Conservation (phyloP, 1,284 basidiomycete genomes). For the Meira miltonrushii region DNA sequence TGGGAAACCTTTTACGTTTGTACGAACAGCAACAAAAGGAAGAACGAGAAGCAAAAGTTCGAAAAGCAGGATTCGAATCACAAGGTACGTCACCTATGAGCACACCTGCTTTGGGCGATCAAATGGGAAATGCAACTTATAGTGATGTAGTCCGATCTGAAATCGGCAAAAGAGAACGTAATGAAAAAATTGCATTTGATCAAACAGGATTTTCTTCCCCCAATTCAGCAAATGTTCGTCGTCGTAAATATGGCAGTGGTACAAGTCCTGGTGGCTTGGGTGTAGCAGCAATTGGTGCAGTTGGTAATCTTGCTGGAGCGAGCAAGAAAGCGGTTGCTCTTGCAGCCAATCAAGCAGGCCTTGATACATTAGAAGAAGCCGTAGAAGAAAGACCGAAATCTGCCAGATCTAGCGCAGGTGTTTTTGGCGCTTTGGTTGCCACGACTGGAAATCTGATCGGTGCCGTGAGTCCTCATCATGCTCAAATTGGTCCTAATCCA, state of each 20-base stretch:
- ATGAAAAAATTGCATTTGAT: not conserved
- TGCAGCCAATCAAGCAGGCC: conserved; percentile 42
- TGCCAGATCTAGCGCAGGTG: conserved; percentile 62
- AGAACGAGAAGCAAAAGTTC: conserved; percentile 10
- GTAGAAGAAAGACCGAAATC: conserved; percentile 57
- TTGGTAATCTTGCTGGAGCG: conserved; percentile 7
- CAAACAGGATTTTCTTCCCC: not conserved
- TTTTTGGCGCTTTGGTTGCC: conserved; percentile 69
- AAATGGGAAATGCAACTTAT: conserved; percentile 10
- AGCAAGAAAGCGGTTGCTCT: conserved; percentile 28
- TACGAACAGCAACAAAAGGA: conserved; percentile 48
- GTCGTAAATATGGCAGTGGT: conserved; percentile 7
- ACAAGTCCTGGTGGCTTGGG: conserved; percentile 1
- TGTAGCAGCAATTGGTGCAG: not conserved
- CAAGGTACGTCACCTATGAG: conserved; percentile 24
- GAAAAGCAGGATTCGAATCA: conserved; percentile 12
- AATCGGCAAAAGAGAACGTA: not conserved
- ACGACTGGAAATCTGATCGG: conserved; percentile 62
- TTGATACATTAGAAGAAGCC: conserved; percentile 27
- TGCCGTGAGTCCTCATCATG: conserved; percentile 46
- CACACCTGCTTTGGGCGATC: conserved; percentile 16
- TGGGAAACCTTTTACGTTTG: conserved; percentile 47
- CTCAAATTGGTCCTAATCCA: conserved; percentile 62
- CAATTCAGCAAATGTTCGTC: not conserved
- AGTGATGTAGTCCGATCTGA: conserved; percentile 8